Base-by-base conservation (phyloP, 1,139 yeast species). In the Candida buenavistaensis region DNA sequence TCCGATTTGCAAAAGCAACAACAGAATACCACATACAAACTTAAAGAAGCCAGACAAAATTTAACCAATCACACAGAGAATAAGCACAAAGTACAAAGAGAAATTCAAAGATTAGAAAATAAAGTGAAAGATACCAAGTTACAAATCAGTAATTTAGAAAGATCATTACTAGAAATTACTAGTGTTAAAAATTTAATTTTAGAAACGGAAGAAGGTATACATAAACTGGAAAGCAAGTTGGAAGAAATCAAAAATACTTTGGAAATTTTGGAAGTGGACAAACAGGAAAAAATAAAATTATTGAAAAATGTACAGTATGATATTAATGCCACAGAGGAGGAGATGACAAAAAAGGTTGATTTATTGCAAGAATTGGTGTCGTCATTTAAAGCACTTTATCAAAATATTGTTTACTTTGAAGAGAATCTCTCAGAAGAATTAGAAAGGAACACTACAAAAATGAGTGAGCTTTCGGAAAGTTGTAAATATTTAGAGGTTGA, bases 71-170 rank as follows among this genome's bases (percentile, higher is more conserved):
- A 75, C 21, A 65, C 62, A 6, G 79, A 75, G 11, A 65, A 68
- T 9, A 76, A 76, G 43, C 85, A 81, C 38, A 41, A 51, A 3
- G 62, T 61, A 13, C 73, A 74, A 21, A 68, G 66, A 30, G 80
- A 75, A 30, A 46, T 75, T 17, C 64, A 70, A n/a, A 62, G 66
- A 14, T 48, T 82, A 20, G 80, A 82, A 32, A 71, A 61, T 30
- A 57, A 61, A 20, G 60, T 83, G 6, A 79, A 81, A 42, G 89
- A 83, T 46, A 72, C 73, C 39, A 72, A 69, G 44, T 57, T 82
- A 16, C 56, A 56, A 3, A 73, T 87, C 7, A 75, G 79, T 44
- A 74, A 75, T 37, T 57, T 81, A 32, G 85, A 81, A 45, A 67
- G 63, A 32, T 56, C 75, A 1, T 55, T 76, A 11, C 54, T 72